Conservation (phyloP, 2,329 filamentous ascomycete species). For the Colletotrichum agaves region DNA sequence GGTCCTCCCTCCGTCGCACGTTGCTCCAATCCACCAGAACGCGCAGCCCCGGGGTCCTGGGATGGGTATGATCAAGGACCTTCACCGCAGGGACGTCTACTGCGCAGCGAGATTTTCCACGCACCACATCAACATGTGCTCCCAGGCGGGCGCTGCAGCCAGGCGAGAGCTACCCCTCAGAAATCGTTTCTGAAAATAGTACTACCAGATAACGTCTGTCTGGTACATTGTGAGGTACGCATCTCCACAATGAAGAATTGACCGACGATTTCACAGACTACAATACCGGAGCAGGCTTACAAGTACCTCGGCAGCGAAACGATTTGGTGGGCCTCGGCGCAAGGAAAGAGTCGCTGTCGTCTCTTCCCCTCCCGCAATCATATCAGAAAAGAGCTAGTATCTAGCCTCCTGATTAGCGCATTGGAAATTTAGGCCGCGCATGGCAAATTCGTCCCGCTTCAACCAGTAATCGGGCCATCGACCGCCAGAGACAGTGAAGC, state of each 20-base stretch:
- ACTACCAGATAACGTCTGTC: not conserved
- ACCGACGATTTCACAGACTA: not conserved
- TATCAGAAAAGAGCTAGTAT: not conserved
- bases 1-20: slow-evolving; percentile 7
- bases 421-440: slow-evolving; percentile 1
- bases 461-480: slow-evolving; percentile 29
- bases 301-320: slow-evolving; percentile 3
- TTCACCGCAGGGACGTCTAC: not conserved
- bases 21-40: slow-evolving; percentile 4
- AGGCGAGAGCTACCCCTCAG: not conserved
- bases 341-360: not conserved
- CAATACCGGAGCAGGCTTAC: slow-evolving; percentile 19
- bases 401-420: no score
- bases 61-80: not conserved
- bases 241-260: not conserved
- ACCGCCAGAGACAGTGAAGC: slow-evolving; percentile 11
- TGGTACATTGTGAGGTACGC: not conserved
- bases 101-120: slow-evolving; percentile 10
- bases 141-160: not conserved
- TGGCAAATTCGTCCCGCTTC: slow-evolving; percentile 16
- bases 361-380: no score
- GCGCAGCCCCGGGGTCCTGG: not conserved
- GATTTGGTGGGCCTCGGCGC: slow-evolving; percentile 17
- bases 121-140: not conserved
- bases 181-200: slow-evolving; percentile 14